Evolutionary conservation across 2,329 filamentous ascomycete species (phyloP).

Genomic region (Drechslerella coelobrocha): DNA sequence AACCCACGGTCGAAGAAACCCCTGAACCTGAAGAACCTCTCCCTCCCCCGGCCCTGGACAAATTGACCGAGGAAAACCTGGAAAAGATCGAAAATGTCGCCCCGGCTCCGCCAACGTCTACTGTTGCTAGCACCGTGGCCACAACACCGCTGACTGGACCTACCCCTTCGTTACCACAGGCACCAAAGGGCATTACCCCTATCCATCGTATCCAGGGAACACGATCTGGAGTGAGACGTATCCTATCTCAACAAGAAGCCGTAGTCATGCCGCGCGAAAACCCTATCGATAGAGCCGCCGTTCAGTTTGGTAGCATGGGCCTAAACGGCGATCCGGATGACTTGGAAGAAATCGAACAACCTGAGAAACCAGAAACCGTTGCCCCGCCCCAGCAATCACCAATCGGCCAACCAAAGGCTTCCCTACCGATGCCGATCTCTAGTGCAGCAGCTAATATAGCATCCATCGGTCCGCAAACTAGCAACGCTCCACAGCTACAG

Average conservation of each 20-base stretch:
- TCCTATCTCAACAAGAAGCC: slow-evolving; percentile 94
- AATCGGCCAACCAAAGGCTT: slow-evolving; percentile 83
- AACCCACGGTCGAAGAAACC: slow-evolving; percentile 53
- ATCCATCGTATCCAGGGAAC: slow-evolving; percentile 59
- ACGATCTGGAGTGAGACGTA: slow-evolving; percentile 81
- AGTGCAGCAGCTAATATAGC: slow-evolving; percentile 57
- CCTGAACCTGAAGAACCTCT: slow-evolving; percentile 60
- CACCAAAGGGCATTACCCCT: slow-evolving; percentile 74
- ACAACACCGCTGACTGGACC: slow-evolving; percentile 80
- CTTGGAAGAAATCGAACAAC: slow-evolving; percentile 84
- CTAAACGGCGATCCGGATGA: slow-evolving; percentile 78
- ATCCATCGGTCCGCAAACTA: slow-evolving; percentile 58
- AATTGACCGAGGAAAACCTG: slow-evolving; percentile 85
- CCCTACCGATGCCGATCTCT: slow-evolving; percentile 71
- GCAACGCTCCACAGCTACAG: slow-evolving; percentile 58
- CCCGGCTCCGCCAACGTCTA: slow-evolving; percentile 76
- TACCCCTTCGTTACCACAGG: slow-evolving; percentile 68
- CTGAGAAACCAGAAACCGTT: slow-evolving; percentile 93
- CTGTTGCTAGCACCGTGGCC: slow-evolving; percentile 84
- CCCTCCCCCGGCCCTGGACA: slow-evolving; percentile 61
- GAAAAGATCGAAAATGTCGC: slow-evolving; percentile 87
- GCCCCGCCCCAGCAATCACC: slow-evolving; percentile 93
- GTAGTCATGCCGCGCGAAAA: slow-evolving; percentile 94
- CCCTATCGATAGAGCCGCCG: slow-evolving; percentile 87
- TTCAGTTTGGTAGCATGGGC: slow-evolving; percentile 96